Evolutionary conservation across 1,284 basidiomycete genomes (phyloP), one percentile per base, ranked within the genome.

Genomic region (Ganoderma resinaceum): DNA sequence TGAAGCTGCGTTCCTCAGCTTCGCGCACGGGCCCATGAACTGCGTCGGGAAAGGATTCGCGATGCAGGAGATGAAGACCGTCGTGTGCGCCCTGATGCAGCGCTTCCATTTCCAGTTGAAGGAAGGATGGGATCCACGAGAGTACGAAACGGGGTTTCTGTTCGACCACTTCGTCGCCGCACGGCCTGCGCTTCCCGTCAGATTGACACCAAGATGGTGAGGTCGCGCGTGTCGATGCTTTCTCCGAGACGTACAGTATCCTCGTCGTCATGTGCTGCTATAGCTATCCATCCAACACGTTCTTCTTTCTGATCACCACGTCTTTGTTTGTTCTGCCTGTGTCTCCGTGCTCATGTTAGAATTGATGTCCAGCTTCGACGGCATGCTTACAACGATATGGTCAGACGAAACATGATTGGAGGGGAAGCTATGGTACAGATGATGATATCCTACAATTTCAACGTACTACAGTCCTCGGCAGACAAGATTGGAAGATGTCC

Each of bases 41-140:
- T 81, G 80, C 67, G 77, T 76, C 1, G 80, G 79, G 1, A 79
- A 78, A 69, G 69, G 71, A 43, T 74, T 80, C 29, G 80, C 80
- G n/a, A 46, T 76, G 70, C 73, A 66, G 63, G 66, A 70, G 67
- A 66, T 72, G 65, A 71, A 75, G 12, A 75, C 74, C 62, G 75
- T 79, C 29, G 57, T 77, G 26, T 71, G 70, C 55, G 52, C 67
- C 63, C 59, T 78, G 42, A 52, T 80, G 69, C 78, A 76, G 60
- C 71, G 66, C 43, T 73, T 80, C 58, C 74, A 76, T 8, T 55
- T 78, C 62, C 64, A 59, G 26, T 70, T 76, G 63, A 65, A 72
- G 49, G 71, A 71, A 33, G 74, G 74, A 20, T 63, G 62, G 62
- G 49, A 63, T 29, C 29, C 43, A 35, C 7, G 20, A 18, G 29